Base-by-base conservation (phyloP, 1,284 basidiomycete genomes). In the Fomitiporia mediterranea region DNA sequence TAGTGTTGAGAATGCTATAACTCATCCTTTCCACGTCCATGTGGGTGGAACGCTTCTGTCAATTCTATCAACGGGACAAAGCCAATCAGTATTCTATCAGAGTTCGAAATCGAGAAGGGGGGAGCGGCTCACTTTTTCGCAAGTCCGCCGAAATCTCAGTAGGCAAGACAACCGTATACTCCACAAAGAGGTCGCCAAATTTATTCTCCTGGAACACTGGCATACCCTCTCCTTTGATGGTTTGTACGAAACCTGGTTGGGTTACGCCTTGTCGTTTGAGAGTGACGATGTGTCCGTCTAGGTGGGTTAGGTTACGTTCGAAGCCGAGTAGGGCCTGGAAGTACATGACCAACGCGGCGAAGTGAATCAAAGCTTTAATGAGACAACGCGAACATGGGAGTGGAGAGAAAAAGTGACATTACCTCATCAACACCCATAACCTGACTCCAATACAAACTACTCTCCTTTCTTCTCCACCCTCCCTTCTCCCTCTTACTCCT, bases 221-320 rank as follows among this genome's bases (percentile, higher is more conserved):
- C 92, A 96, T 92, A 1, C 94, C 94, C 68, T 98, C 91, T 35
- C 81, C 91, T 62, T 86, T 80, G 49, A 98, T 79, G 9, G 80
- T 82, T 68, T 97, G 89, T 4, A 97, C 91, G 67, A 87, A 91
- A 4, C 89, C 90, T 61, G 95, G 95, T 67, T 98, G 94, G 38
- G 95, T 97, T 1, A 95, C 90, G 11, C 84, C 87, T 34, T 76
- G 74, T 54, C 92, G 79, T 39, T 77, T 74, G 19, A 98, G 71
- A 46, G 78, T 76, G 43, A 98, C 81, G n/a, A 77, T 72, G 65
- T 89, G 88, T 2, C 92, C 94, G 67, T 97, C 94, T 56, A 98
- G 77, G 69, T 94, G 93, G 2, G 88, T 93, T 58, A 98, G 69
- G 65, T 94, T 93, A 32, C 85, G 82, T 70, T 83, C 83, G 75